Conservation (phyloP, 2,329 filamentous ascomycete genomes). For the Xylariales sp. region DNA sequence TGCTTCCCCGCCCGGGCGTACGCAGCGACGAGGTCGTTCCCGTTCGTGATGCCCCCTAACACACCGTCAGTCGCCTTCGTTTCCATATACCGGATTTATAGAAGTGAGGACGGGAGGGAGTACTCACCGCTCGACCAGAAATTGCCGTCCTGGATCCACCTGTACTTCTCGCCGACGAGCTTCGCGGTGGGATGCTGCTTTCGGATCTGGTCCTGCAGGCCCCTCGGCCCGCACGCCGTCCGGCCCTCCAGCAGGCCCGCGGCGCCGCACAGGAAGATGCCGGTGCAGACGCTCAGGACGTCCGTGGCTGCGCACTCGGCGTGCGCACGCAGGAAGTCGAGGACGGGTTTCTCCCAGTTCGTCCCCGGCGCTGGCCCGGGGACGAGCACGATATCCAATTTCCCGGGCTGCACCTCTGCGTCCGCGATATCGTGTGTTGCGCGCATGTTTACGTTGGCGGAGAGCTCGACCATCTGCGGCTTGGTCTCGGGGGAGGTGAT, state of each 20-base stretch:
- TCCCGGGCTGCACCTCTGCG: conserved; percentile 27
- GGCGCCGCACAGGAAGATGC: conserved; percentile 31
- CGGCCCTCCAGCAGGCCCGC: conserved; percentile 29
- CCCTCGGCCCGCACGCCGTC: conserved; percentile 27
- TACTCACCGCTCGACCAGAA: conserved; percentile 33
- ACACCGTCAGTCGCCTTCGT: background rate
- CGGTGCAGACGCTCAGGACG: conserved; percentile 33
- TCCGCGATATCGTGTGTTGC: conserved; percentile 31
- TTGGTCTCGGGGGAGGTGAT: conserved; percentile 22
- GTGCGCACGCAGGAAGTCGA: conserved; percentile 30
- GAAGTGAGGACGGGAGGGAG: background rate
- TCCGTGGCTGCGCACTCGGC: conserved; percentile 22
- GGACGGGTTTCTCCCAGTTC: conserved; percentile 18
- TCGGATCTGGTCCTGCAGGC: conserved; percentile 24
- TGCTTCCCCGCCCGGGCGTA: conserved; percentile 29
- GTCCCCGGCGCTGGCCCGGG: conserved; percentile 26
- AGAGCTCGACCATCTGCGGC: conserved; percentile 15
- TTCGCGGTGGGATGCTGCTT: conserved; percentile 25
- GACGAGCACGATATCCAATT: conserved; percentile 31
- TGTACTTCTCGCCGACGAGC: conserved; percentile 33
- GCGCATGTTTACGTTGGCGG: conserved; percentile 20
- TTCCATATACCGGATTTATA: background rate
- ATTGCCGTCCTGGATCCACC: conserved; percentile 34
- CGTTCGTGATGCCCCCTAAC: conserved; percentile 34
- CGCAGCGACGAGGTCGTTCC: conserved; percentile 33